phyloP scores from a whole-genome alignment of 805 yeast species.

The Yarrowia sp. region DNA sequence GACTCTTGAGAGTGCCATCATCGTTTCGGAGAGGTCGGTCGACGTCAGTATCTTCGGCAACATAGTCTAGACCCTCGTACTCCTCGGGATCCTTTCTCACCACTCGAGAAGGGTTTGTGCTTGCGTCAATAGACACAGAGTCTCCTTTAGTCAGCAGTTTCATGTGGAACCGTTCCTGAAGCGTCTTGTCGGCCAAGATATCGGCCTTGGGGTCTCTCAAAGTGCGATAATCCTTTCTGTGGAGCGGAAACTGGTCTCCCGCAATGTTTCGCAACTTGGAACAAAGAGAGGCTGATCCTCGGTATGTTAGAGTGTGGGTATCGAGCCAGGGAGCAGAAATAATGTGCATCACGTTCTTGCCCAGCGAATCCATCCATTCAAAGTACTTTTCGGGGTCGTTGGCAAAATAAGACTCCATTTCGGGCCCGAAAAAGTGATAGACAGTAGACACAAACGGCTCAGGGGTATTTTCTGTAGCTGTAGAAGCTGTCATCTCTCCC shows the following conservation, averaged over 20 bases:
- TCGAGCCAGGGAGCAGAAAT: conserved; percentile 69
- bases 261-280: conserved; percentile 32
- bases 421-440: conserved; percentile 73
- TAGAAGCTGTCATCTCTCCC: no score
- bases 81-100: background rate
- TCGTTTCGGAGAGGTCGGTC: background rate
- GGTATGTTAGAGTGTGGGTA: conserved; percentile 59
- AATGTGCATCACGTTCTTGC: conserved; percentile 49
- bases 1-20: background rate
- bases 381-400: conserved; percentile 39
- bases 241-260: conserved; percentile 35
- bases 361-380: conserved; percentile 50
- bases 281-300: conserved; percentile 47
- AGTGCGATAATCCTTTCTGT: background rate
- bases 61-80: background rate
- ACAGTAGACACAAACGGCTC: conserved; percentile 38
- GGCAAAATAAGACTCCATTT: conserved; percentile 44
- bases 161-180: background rate
- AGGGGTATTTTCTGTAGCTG: no score
- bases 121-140: background rate
- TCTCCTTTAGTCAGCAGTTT: background rate
- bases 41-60: background rate
- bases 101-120: background rate
- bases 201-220: background rate
- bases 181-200: background rate